Base-by-base conservation (phyloP, 1,284 basidiomycete genomes). In the Trametes hirsuta region DNA sequence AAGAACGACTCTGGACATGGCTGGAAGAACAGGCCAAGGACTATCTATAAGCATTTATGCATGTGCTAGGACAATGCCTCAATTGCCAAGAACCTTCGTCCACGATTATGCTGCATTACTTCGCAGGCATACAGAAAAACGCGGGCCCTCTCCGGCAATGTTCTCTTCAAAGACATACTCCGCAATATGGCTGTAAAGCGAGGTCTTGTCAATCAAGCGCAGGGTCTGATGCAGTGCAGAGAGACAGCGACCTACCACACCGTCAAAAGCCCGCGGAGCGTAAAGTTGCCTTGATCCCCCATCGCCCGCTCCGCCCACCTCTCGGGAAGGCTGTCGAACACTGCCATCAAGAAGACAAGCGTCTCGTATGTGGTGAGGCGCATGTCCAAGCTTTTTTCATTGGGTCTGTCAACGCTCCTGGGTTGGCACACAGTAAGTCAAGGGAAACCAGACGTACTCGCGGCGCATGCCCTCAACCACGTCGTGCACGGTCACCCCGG, bases 1-100 rank as follows among this genome's bases (percentile, higher is more conserved):
- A 73, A 1, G 65, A 70, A 47, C 66, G 66, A 60, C 64, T 80
- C 2, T 81, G 76, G 76, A 61, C 61, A 1, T 77, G 74, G 72
- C 64, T 80, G 24, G 77, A 79, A 53, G 71, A 72, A 39, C 71
- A 80, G 47, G 67, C 71, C 15, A 67, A 69, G 45, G 58, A 46
- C 1, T 55, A 57, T 21, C 5, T 60, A 5, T 59, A 53, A 30
- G 30, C 30, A 30, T 30, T 8, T 30, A 30, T 30, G 30, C 30
- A 30, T 30, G 30, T 30, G 30, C 30, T 8, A 30, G 4, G 30
- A 8, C 30, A 30, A 30, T 5, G 30, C 30, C 30, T 30, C 30
- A 30, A 30, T 30, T 30, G 4, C 30, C 30, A 30, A 30, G 30
- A 30, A 30, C 8, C 18, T 30, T 30, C 30, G 30, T 30, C 30